Conservation (phyloP, 495 filamentous ascomycete genomes). For the Jackrogersella multiformis region DNA sequence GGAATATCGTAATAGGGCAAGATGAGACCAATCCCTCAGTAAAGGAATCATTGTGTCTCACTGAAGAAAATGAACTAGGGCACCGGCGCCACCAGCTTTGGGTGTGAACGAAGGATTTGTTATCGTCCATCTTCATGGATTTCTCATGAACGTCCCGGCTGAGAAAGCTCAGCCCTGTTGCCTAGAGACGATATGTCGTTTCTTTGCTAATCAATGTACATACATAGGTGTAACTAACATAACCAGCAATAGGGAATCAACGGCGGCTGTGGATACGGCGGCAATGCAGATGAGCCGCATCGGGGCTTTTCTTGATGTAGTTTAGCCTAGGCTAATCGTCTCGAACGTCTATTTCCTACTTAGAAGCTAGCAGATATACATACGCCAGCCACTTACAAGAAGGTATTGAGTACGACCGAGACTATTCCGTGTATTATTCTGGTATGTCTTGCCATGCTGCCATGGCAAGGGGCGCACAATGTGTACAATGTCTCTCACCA, state of each 20-base stretch:
- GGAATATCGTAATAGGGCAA: slow-evolving; percentile 30
- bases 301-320: slow-evolving; percentile 19
- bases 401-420: slow-evolving; percentile 31
- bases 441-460: slow-evolving; percentile 21
- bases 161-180: not conserved
- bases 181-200: not conserved
- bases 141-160: not conserved
- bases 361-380: slow-evolving; percentile 9
- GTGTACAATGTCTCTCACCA: slow-evolving; percentile 38
- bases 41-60: slow-evolving; percentile 38
- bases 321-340: slow-evolving; percentile 18
- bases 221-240: no score
- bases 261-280: slow-evolving; percentile 1
- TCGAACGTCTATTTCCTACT: slow-evolving; percentile 8
- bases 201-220: not conserved
- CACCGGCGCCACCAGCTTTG: slow-evolving; percentile 11
- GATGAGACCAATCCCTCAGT: slow-evolving; percentile 25
- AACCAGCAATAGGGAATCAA: not conserved
- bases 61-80: slow-evolving; percentile 13
- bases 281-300: slow-evolving; percentile 35
- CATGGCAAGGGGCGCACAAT: slow-evolving; percentile 25
- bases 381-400: slow-evolving; percentile 31
- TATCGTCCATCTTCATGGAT: slow-evolving; percentile 9
- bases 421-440: slow-evolving; percentile 15
- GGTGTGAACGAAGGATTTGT: slow-evolving; percentile 13